Base-by-base conservation (phyloP, 768 basidiomycete species). In the Boletus pseudopeckii region DNA sequence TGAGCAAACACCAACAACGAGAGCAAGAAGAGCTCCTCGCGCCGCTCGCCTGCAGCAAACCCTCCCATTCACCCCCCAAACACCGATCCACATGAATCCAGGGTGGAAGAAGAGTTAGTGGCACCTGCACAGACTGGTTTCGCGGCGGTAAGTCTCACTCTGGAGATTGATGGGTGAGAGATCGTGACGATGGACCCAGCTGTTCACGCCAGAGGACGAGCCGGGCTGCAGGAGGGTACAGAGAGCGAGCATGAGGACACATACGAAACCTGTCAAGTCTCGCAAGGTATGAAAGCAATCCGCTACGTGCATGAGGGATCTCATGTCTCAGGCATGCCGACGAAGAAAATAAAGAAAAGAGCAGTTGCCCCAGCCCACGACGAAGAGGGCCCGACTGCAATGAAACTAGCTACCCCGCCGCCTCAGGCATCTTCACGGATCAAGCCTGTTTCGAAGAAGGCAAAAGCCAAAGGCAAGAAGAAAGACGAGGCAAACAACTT, bases 1-100 rank as follows among this genome's bases (percentile, higher is more conserved):
- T 87, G 37, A 94, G 83, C 71, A 95, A 92, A 71, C 79, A 92
- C 45, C 92, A 93, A 69, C 90, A 94, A 64, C 75, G 92, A 43
- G 90, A 92, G 64, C 77, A 84, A 22, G 90, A 93, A 55, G 90
- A 95, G 58, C 80, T 95, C 2, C 77, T 82, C 36, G 79, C 81
- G 1, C 76, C n/a, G n/a, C n/a, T 86, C 37, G 62, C 72, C 2
- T 62, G 71, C 15, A 67, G 60, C 5, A 64, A 59, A 18, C 70
- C 66, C 0, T 50, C 58, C 5, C 34, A 50, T 1, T 52, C 50
- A 9, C 24, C 57, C 11, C 49, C 44, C n/a, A 15, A 46, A 8
- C 37, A 15, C 36, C n/a, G 59, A 66, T 56, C 54, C n/a, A 0
- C 57, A 53, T 13, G 50, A 47, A 47, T 67, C 72, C 10, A 73